Conservation (phyloP, 805 yeast species). For the Ogataea trehaloabstinens region DNA sequence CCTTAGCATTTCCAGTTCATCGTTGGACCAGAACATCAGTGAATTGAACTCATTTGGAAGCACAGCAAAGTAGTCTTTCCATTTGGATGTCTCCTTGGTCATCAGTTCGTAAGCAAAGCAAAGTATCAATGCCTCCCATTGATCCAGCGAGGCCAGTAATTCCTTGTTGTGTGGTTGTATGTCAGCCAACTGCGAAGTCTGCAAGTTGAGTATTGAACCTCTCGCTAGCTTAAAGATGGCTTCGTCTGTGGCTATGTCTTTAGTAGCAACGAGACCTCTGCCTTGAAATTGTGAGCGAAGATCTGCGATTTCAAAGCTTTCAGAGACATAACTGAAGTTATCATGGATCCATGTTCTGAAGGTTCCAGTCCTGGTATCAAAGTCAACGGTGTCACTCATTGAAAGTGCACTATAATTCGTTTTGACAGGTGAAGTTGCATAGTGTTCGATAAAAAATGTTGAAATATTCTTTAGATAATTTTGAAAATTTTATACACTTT, state of each 20-base stretch:
- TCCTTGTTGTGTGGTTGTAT: slow-evolving; percentile 34
- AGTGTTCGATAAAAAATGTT: no score
- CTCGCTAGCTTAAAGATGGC: slow-evolving; percentile 70
- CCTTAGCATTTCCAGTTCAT: slow-evolving; percentile 51
- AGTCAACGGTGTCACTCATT: slow-evolving; percentile 10
- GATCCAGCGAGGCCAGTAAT: slow-evolving; percentile 43
- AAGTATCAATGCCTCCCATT: slow-evolving; percentile 79
- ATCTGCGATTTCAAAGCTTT: slow-evolving; percentile 61
- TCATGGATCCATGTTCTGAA: slow-evolving; percentile 46
- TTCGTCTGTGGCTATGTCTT: slow-evolving; percentile 61
- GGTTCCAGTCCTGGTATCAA: slow-evolving; percentile 31
- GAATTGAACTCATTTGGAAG: slow-evolving; percentile 66
- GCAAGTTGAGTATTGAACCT: slow-evolving; percentile 52
- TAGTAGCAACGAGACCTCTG: slow-evolving; percentile 67
- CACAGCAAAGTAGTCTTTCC: slow-evolving; percentile 71
- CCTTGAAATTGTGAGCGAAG: slow-evolving; percentile 63
- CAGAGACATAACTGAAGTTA: slow-evolving; percentile 47
- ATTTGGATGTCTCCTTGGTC: slow-evolving; percentile 46
- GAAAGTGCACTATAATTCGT: no score
- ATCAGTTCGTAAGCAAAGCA: slow-evolving; percentile 61
- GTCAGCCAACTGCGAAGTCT: slow-evolving; percentile 46
- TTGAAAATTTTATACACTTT: no score
- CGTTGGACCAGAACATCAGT: slow-evolving; percentile 76
- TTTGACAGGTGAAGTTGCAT: no score
- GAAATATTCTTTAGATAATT: no score